A percentile compares a stretch with the other conserved stretches of the same genome.
Conservation (phyloP, 495 filamentous ascomycete species). For the Hyaloscypha variabilis region DNA sequence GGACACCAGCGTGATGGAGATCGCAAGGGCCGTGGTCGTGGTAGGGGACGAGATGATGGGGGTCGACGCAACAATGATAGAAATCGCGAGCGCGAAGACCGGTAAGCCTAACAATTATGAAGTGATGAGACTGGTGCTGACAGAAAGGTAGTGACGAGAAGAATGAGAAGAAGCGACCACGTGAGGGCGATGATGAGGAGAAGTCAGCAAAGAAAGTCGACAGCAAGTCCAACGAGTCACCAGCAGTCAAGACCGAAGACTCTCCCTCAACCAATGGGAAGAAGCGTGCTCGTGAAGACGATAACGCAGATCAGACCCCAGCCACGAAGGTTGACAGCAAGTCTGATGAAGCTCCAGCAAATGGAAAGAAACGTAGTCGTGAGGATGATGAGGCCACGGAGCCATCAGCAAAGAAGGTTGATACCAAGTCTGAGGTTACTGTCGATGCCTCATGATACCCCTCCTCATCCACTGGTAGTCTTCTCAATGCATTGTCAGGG, state of each 20-base stretch:
- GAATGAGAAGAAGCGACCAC: conserved; percentile 29
- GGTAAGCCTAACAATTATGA: conserved; percentile 22
- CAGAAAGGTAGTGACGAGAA: conserved; percentile 32
- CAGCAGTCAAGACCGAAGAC: conserved; percentile 26
- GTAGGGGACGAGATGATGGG: conserved; percentile 41
- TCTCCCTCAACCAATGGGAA: conserved; percentile 23
- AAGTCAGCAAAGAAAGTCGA: conserved; percentile 53
- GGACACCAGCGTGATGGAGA: conserved; percentile 34
- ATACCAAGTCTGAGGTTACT: conserved; percentile 41
- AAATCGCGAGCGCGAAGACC: conserved; percentile 34
- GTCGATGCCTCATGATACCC: conserved; percentile 32
- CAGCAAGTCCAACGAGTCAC: conserved; percentile 39
- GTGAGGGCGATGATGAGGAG: conserved; percentile 25
- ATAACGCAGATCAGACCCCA: conserved; percentile 27
- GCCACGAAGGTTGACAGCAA: conserved; percentile 56
- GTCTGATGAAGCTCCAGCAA: conserved; percentile 26
- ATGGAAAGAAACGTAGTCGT: conserved; percentile 32
- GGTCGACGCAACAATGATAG: conserved; percentile 29
- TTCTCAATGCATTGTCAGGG: not conserved
- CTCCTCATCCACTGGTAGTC: not conserved
- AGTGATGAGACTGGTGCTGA: conserved; percentile 24
- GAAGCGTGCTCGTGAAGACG: conserved; percentile 33
- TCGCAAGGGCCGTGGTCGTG: conserved; percentile 36
- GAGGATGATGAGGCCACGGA: conserved; percentile 26
- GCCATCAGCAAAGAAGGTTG: conserved; percentile 51